A percentile compares a stretch with the other conserved stretches of the same genome.
Evolutionary conservation across 495 filamentous ascomycete species (phyloP).

Genomic region (Tuber aestivum): DNA sequence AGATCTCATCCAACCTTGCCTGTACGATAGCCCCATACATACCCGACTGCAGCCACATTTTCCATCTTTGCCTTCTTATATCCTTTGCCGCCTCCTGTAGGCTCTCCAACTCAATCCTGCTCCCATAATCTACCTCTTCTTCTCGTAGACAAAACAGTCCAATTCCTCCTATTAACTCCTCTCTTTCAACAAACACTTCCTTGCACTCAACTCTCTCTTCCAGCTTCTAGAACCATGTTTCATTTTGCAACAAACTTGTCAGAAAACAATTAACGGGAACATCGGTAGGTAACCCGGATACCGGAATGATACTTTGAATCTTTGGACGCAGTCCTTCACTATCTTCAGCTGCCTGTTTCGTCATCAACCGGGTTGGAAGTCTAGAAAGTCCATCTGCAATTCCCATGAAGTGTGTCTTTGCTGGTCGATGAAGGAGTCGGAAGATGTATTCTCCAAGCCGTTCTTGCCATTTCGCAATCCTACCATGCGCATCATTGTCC

Average conservation of each 20-base stretch:
- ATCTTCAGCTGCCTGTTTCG: background rate
- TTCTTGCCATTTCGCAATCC: background rate
- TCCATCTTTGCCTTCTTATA: background rate
- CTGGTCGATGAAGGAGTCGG: background rate
- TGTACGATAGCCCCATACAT: background rate
- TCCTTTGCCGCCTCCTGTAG: background rate
- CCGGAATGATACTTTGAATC: background rate
- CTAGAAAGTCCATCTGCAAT: background rate
- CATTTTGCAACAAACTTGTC: no score
- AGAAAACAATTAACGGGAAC: background rate
- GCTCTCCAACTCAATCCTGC: no score
- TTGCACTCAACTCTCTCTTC: no score
- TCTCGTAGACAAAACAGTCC: background rate
- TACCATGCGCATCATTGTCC: background rate
- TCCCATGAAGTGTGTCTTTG: background rate
- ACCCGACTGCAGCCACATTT: background rate
- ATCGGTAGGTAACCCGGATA: fast-evolving
- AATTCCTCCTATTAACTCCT: no score
- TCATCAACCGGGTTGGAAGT: background rate
- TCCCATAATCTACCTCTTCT: no score
- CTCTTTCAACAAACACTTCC: no score
- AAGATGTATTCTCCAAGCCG: background rate
- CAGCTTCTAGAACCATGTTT: no score
- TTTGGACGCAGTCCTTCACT: background rate
- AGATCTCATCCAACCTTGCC: background rate